Evolutionary conservation across 495 filamentous ascomycete genomes (phyloP), one percentile per base, ranked within the genome.

Genomic region (Lasiosphaeriaceae sp.): DNA sequence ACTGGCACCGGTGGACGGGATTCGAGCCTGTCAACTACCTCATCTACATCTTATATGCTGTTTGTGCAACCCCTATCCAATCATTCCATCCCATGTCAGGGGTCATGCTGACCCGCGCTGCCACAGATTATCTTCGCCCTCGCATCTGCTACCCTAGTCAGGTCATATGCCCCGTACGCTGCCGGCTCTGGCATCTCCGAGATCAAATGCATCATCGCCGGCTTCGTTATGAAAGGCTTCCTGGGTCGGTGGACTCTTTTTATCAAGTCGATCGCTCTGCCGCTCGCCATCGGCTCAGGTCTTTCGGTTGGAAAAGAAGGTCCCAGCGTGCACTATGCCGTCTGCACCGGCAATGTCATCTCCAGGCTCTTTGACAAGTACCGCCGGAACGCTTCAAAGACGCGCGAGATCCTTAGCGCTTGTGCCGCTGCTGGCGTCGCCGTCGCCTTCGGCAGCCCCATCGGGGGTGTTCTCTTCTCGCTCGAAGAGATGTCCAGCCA

Each of bases 181-280:
- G 95, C 94, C 29, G 94, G 94, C 26, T 97, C 92, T 21, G 94
- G 94, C 47, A 98, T 98, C 55, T 97, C 92, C 23, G 94, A 98
- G 75, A 98, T 98, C 75, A 98, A 98, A 73, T 97, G 94, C 72
- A 98, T 98, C 62, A 96, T 98, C 64, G 93, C 92, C 6, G 94
- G 94, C n/a, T 98, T 98, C 63, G 89, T 97, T 55, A 98, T 98
- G 94, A 97, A 98, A 69, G 94, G 94, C 7, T 98, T 97, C 65
- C 80, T 98, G 41, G 90, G 94, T 29, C 88, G 87, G 59, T 90
- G 90, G 87, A 98, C 94, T 16, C 77, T 98, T 11, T 60, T 95
- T 37, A 97, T 98, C 68, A 98, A 98, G 72, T 96, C 92, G 2
- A 83, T 97, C 51, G 88, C 89, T 34, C 73, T 98, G 48, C 94